Base-by-base conservation (phyloP, 2,329 filamentous ascomycete genomes). In the Graphium sp. region DNA sequence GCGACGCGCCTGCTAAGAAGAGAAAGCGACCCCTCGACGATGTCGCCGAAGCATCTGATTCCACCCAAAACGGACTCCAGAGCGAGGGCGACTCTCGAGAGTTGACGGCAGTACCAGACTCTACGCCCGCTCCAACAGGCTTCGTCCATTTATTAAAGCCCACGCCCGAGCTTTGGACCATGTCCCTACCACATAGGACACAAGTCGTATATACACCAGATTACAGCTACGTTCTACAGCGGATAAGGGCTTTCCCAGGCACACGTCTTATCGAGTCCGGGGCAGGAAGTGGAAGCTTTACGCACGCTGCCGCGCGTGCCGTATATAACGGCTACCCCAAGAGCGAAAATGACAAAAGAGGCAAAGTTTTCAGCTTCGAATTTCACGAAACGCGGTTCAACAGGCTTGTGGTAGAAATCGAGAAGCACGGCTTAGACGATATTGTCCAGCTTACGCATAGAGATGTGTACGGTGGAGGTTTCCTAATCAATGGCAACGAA, bases 171-270 rank as follows among this genome's bases (percentile, higher is more conserved):
- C 62, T 80, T 14, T 89, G 81, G 81, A 89, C 81, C 0, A 66
- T 68, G 31, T 81, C 76, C 33, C 52, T 89, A 26, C 81, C 81
- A 2, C 81, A 89, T 46, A 63, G 81, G 35, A 89, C 81, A 0
- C 81, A 89, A 45, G 81, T 89, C 21, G 81, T 89, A 30, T 89
- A 89, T 47, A 85, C 78, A 0, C 79, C 80, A 11, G 81, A 89
- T 47, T 85, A 84, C 52, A 85, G 80, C 54, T 89, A 84, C 45
- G 71, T 89, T 27, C 57, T 89, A 8, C 78, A 85, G 41, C 64
- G 79, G 19, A 65, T 89, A 41, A 66, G 77, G 18, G 79, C 76
- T 5, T 58, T 77, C 13, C 81, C 81, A 0, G 81, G 82, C 5
- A 66, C 70, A 25, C 65, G 62, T 13, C 56, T 89, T 20, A 84